phyloP scores from a whole-genome alignment of 208 protist species.

The Acanthamoeba triangularis region DNA sequence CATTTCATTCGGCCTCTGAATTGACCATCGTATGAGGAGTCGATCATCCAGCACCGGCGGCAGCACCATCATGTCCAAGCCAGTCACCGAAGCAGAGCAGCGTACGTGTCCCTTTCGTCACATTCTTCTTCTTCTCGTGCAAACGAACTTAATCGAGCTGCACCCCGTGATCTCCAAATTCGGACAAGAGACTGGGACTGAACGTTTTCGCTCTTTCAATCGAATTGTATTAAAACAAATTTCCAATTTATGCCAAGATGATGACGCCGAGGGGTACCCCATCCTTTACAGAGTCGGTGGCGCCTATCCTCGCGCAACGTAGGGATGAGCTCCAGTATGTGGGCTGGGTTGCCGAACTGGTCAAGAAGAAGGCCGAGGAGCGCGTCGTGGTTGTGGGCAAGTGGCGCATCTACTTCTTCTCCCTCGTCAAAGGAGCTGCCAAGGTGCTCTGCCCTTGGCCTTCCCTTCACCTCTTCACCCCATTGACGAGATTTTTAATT shows the following conservation, averaged over 20 bases:
- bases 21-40: neutral
- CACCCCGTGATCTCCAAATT: too few relatives aligned
- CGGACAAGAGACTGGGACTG: too few relatives aligned
- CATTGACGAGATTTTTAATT: neutral
- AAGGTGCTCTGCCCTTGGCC: neutral
- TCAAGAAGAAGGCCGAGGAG: conserved; percentile 84
- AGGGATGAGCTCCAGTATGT: conserved; percentile 78
- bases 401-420: conserved; percentile 80
- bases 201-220: neutral
- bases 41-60: neutral
- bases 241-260: neutral
- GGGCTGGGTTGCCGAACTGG: conserved; percentile 76
- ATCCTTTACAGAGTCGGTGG: conserved; percentile 73
- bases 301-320: conserved; percentile 72
- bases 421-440: conserved; percentile 13
- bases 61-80: neutral
- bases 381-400: conserved; percentile 81
- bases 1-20: too few relatives aligned
- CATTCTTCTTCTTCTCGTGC: neutral
- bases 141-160: too few relatives aligned
- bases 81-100: conserved; percentile 3
- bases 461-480: neutral
- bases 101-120: neutral
- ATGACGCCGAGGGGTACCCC: neutral
- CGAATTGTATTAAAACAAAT: neutral